phyloP scores from a whole-genome alignment of 2,329 filamentous ascomycete species.

The Paraphaeosphaeria sporulosa region DNA sequence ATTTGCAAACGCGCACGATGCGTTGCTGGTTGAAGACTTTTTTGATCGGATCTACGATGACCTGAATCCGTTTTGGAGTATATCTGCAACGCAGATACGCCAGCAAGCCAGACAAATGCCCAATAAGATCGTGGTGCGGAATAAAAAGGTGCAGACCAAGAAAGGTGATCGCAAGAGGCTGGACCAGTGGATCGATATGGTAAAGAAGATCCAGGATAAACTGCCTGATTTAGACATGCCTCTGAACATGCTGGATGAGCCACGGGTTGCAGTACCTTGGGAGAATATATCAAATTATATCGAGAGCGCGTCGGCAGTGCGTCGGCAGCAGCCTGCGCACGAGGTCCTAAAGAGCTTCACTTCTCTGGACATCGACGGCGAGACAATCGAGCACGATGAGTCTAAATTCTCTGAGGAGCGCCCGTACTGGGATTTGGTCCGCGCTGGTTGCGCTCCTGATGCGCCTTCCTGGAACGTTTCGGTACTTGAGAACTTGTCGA shows the following conservation, averaged over 20 bases:
- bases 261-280: conserved; percentile 56
- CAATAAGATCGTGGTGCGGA: conserved; percentile 51
- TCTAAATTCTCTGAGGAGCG: conserved; percentile 39
- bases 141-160: conserved; percentile 45
- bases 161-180: conserved; percentile 49
- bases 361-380: conserved; percentile 31
- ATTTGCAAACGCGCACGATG: conserved; percentile 52
- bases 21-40: conserved; percentile 58
- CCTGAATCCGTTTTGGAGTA: conserved; percentile 58
- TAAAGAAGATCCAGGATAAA: conserved; percentile 44
- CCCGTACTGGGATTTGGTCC: conserved; percentile 54
- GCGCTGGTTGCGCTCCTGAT: conserved; percentile 51
- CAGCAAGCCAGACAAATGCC: conserved; percentile 49
- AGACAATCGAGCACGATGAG: conserved; percentile 36
- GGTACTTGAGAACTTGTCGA: conserved; percentile 46
- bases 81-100: conserved; percentile 52
- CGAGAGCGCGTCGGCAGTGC: conserved; percentile 37
- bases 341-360: conserved; percentile 30
- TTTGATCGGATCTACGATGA: conserved; percentile 62
- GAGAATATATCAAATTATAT: conserved; percentile 54
- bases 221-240: conserved; percentile 58
- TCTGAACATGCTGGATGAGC: conserved; percentile 60
- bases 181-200: conserved; percentile 52
- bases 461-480: conserved; percentile 46
- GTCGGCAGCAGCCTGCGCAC: conserved; percentile 32